Evolutionary conservation across 2,329 filamentous ascomycete species (phyloP), one percentile per base, ranked within the genome.

Genomic region (Ascochyta viciae-villosae): DNA sequence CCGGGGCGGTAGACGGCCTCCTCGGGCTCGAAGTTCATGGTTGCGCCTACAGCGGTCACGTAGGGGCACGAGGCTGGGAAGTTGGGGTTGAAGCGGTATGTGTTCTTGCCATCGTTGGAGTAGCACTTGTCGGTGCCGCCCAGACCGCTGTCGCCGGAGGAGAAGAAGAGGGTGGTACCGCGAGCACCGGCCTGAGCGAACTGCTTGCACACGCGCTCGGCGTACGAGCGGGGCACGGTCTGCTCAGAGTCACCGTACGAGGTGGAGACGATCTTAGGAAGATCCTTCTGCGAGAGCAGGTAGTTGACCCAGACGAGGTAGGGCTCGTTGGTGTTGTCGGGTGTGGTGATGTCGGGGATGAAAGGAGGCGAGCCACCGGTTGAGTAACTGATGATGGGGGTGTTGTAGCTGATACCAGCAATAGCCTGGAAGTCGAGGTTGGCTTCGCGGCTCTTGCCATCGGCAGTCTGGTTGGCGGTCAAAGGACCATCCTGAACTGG

Each of bases 231-330:
- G 0, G 88, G 87, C 0, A 90, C 78, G 3, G 81, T 82, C 69
- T 89, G 84, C 73, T 90, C 88, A 49, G 85, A 82, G 57, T 89
- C 87, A 43, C 86, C 87, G 69, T 90, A 90, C 0, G 86, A 89
- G 12, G 84, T 86, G 48, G 81, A 84, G 65, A 90, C 82, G 15
- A 87, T 83, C 42, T 85, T 82, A 0, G 88, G 87, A 1, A 90
- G 77, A 16, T 82, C 81, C 1, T 79, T 72, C 19, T 87, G 81
- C 1, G 75, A 73, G 0, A 88, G 80, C 2, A 89, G 71, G 71
- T 85, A 84, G 52, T 84, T 80, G 7, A 89, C 77, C 78, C 84
- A 89, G 13, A 80, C 80, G 1, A 89, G 77, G 72, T 89, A 90
- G 0, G 87, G 87, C 76, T 91, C 89, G 71, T 90, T 91, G 62